A percentile compares a stretch with the other conserved stretches of the same genome.
These are phyloP conservation scores for Simplicillium aogashimaense DNA, from an alignment of 2,329 filamentous ascomycete genomes.

Conservation along the genomic window DNA sequence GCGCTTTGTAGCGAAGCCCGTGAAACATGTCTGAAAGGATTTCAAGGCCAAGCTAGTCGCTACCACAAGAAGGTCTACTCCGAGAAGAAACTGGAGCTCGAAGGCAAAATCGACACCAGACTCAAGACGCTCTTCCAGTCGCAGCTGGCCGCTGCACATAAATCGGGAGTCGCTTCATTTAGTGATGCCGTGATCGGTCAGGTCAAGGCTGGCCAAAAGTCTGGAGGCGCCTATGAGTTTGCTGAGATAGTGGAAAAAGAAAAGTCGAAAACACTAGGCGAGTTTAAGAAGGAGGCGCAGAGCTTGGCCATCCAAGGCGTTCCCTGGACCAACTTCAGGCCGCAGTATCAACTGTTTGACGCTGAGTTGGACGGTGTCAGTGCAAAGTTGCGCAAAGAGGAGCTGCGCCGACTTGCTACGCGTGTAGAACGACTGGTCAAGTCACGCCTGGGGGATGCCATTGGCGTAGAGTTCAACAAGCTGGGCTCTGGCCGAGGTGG, in stretches of 20 bases:
- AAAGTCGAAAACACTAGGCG: slow-evolving; percentile 63
- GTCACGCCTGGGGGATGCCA: slow-evolving; percentile 73
- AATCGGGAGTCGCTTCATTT: slow-evolving; percentile 74
- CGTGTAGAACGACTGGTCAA: slow-evolving; percentile 91
- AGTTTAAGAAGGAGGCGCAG: slow-evolving; percentile 68
- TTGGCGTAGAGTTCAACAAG: slow-evolving; percentile 93
- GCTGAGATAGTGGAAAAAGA: slow-evolving; percentile 83
- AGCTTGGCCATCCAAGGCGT: slow-evolving; percentile 69
- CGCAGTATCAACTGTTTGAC: slow-evolving; percentile 70
- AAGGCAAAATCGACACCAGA: slow-evolving; percentile 76
- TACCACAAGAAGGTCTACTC: slow-evolving; percentile 96
- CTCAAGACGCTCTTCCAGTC: slow-evolving; percentile 80
- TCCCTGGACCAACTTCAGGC: slow-evolving; percentile 77
- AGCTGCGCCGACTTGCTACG: slow-evolving; percentile 87
- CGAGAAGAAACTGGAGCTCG: slow-evolving; percentile 75
- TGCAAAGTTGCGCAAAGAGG: slow-evolving; percentile 75
- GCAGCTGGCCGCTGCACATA: slow-evolving; percentile 84
- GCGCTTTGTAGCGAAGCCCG: slow-evolving; percentile 62
- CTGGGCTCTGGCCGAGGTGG: slow-evolving; percentile 81
- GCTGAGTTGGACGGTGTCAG: slow-evolving; percentile 90
- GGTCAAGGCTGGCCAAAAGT: slow-evolving; percentile 89
- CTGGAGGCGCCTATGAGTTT: slow-evolving; percentile 85
- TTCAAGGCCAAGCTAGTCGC: slow-evolving; percentile 80
- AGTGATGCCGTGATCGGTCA: slow-evolving; percentile 77
- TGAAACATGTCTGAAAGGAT: slow-evolving; percentile 65